Evolutionary conservation across 768 basidiomycete species (phyloP), one percentile per base, ranked within the genome.

Genomic region (Lentinula detonsa): DNA sequence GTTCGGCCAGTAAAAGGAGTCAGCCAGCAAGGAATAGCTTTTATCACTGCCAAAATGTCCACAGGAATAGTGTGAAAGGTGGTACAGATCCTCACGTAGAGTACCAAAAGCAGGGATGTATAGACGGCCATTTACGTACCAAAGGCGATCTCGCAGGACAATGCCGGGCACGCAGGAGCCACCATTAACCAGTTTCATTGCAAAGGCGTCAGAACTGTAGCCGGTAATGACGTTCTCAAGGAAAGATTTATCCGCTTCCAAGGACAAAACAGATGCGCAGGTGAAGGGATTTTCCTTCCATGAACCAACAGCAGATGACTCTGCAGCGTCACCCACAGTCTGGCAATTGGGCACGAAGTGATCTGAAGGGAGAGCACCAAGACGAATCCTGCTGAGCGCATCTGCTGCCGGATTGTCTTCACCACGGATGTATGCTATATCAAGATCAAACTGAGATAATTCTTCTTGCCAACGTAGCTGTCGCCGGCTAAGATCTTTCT

Each of bases 401-500:
- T 23, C 23, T 23, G 23, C 23, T 2, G 23, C 23, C 23, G 23
- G 23, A 23, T 23, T 23, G 23, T 23, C 23, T 23, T 23, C 23
- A 23, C 23, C 23, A 23, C 23, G 23, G 23, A 23, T 23, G 23
- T 23, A 23, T 23, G 23, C 23, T 23, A 23, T 75, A 76, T 4
- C 15, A 59, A 69, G 66, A 33, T 75, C 68, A 45, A 67, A 76
- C 23, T 77, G 70, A 0, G 64, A 48, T 1, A 77, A 42, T 40
- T 66, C 66, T 61, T 73, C 62, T 39, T 63, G 52, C 76, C 76
- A 76, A 0, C 66, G 54, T 0, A 64, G 59, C 39, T 76, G 75
- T 0, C 65, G 49, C 0, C 65, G 60, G 0, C 68, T 74, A 0
- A 76, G 59, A 21, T 72, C 64, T 2, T 52, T 39, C 57, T 76